Percentiles rank a stretch among this genome's conserved stretches.
Evolutionary conservation across 257 asterid species (phyloP).

Genomic region (Scutellaria galericulata): DNA sequence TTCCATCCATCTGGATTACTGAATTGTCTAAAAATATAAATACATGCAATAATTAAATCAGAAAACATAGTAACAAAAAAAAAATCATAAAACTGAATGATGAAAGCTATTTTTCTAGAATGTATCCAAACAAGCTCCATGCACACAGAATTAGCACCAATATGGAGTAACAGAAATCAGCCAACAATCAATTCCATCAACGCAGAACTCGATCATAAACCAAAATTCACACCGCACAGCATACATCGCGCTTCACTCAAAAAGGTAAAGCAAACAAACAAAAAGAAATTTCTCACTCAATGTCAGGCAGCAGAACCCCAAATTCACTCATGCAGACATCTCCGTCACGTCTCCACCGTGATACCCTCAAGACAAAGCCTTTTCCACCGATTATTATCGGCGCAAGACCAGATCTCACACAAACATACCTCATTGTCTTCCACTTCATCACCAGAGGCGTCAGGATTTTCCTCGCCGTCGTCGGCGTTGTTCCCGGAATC

Average conservation of each 20-base stretch:
- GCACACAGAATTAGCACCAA: conserved; percentile 19
- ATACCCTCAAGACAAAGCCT: conserved; percentile 12
- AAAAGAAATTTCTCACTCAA: conserved; percentile 9
- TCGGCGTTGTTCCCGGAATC: conserved; percentile 60
- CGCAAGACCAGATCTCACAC: conserved; percentile 30
- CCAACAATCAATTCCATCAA: conserved; percentile 4
- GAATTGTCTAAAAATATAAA: not conserved
- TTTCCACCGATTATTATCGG: conserved; percentile 18
- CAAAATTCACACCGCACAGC: not conserved
- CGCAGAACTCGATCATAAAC: not conserved
- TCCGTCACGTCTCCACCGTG: conserved; percentile 15
- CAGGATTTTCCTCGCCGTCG: conserved; percentile 32
- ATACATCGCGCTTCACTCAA: conserved; percentile 3
- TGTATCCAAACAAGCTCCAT: not conserved
- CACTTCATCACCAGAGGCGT: conserved; percentile 41
- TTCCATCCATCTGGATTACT: conserved; percentile 6
- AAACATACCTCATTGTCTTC: conserved; percentile 64
- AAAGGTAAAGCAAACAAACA: not conserved
- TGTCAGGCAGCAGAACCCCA: conserved; percentile 17
- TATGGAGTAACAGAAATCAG: not conserved
- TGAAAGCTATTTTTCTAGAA: not conserved
- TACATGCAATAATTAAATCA: conserved; percentile 25
- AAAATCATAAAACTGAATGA: not conserved
- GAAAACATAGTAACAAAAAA: not conserved
- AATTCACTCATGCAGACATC: conserved; percentile 31